phyloP scores from a whole-genome alignment of 306 rosid genomes.

The Castanea sativa region DNA sequence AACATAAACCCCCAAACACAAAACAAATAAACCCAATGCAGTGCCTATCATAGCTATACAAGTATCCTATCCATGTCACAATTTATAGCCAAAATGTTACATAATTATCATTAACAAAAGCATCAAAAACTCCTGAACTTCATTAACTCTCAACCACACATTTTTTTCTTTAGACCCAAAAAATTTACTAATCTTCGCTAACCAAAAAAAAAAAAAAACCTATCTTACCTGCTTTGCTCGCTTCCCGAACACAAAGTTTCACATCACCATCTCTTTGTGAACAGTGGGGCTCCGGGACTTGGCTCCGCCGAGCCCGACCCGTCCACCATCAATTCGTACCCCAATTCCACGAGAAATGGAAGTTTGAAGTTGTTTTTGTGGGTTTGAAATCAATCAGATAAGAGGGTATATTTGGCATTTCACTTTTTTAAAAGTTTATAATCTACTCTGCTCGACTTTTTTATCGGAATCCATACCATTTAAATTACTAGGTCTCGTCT shows the following conservation, averaged over 20 bases:
- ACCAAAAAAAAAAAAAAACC: not conserved
- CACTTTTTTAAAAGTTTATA: too few species aligned
- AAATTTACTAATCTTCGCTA: too few species aligned
- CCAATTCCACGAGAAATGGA: constrained; percentile 18
- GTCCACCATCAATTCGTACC: constrained; percentile 34
- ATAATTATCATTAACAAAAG: not conserved
- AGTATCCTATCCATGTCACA: too few species aligned
- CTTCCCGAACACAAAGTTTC: not conserved
- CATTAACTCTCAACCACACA: constrained; percentile 78
- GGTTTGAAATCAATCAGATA: too few species aligned
- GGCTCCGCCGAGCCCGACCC: constrained; percentile 32
- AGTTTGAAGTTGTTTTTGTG: too few species aligned
- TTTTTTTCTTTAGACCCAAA: too few species aligned
- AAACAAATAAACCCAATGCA: not conserved
- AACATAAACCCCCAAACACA: not conserved
- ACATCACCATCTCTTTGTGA: constrained; percentile 33
- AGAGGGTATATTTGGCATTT: too few species aligned
- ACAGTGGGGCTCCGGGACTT: constrained; percentile 50
- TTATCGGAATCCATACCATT: too few species aligned
- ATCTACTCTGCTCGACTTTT: too few species aligned
- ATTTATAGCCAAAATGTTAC: not conserved
- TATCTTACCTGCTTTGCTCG: not conserved
- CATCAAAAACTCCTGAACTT: constrained; percentile 9
- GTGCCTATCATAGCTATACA: too few species aligned
- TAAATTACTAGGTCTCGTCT: too few species aligned